Conservation (phyloP, 768 basidiomycete genomes). For the Fomitopsis pulvina region DNA sequence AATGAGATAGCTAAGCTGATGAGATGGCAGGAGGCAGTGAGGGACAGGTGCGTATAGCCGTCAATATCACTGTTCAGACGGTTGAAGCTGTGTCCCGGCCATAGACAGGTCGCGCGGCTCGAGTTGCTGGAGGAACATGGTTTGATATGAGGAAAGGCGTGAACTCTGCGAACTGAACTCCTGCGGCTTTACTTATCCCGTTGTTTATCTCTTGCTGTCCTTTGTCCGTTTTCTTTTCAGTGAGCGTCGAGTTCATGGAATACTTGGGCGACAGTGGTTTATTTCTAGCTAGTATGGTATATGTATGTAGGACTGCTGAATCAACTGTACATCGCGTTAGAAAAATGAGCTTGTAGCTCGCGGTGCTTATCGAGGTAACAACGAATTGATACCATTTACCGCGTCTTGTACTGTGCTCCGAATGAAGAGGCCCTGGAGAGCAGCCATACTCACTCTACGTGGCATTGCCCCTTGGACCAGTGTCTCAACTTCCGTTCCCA, state of each 20-base stretch:
- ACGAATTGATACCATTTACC: conserved; percentile 40
- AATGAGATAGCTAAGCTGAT: conserved; percentile 91
- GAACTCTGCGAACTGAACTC: background rate
- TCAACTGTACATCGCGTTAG: too few species aligned
- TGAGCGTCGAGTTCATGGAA: too few species aligned
- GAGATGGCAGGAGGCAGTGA: conserved; percentile 91
- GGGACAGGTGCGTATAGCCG: conserved; percentile 60
- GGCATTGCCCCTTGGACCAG: conserved; percentile 48
- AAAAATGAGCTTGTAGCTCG: too few species aligned
- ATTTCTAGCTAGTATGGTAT: too few species aligned
- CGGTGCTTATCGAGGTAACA: conserved; percentile 19
- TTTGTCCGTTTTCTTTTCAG: background rate
- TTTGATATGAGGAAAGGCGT: background rate
- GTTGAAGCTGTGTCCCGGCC: background rate
- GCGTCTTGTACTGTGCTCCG: conserved; percentile 56
- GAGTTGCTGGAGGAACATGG: conserved; percentile 29
- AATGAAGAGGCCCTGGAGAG: conserved; percentile 93
- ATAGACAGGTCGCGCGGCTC: conserved; percentile 36
- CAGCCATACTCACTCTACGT: conserved; percentile 84
- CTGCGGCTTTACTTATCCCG: background rate
- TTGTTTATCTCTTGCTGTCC: background rate
- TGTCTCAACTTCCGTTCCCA: conserved; percentile 48
- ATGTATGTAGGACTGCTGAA: too few species aligned
- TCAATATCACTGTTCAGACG: background rate
- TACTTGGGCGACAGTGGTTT: too few species aligned